Evolutionary conservation across 2,329 filamentous ascomycete species (phyloP), one percentile per base, ranked within the genome.

Genomic region (Ilyonectria mors-panacis): DNA sequence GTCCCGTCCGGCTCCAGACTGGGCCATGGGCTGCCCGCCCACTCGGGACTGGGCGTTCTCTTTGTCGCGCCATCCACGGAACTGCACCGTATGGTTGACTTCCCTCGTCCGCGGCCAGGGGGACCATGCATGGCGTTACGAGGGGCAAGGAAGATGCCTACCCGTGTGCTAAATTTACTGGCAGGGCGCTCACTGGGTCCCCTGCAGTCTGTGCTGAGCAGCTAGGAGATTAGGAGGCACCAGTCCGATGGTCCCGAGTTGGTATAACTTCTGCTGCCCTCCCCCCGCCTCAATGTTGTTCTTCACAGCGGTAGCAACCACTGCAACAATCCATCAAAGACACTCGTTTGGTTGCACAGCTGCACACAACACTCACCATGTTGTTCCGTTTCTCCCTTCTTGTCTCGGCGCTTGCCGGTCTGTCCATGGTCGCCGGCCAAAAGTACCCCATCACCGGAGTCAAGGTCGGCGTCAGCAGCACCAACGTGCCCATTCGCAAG

Each of bases 391-490:
- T 53, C 12, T 53, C 50, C 15, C 28, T 35, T 10, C 30, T 53
- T 30, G 9, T 53, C n/a, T 53, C 28, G 50, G 50, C 50, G n/a
- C 50, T 53, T n/a, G 30, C 28, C n/a, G 50, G 28, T 21, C 42
- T 44, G 19, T 55, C 45, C 42, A 9, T 30, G 15, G 57, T 53
- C 23, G 21, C 42, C 5, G 35, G 47, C n/a, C 58, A 63, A 28
- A 15, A 33, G 2, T 94, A 94, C 82, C 94, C 94, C 75, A 90
- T 94, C 59, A 91, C 88, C 2, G 93, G 89, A 45, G 92, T 92
- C 78, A 89, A 88, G 78, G 94, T 92, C 1, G 88, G 89, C 55
- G 93, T 93, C 81, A 93, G 92, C 9, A 42, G 30, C n/a, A 42
- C 39, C 39, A 44, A 55, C 12, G 55, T 66, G 6, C 65, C 65